phyloP scores from a whole-genome alignment of 148 eudicot genomes.

The Mesembryanthemum crystallinum region DNA sequence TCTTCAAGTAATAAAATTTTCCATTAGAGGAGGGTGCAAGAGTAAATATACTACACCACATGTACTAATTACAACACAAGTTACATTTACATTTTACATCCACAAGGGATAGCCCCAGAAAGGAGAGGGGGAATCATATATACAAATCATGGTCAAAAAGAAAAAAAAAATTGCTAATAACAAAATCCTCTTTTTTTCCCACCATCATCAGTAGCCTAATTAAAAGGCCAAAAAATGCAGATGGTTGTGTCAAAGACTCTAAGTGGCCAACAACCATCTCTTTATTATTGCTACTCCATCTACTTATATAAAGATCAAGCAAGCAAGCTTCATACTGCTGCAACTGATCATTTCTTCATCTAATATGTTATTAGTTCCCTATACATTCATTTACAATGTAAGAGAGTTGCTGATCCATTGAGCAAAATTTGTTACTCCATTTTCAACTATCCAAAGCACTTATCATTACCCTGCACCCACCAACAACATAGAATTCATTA shows the following conservation, averaged over 20 bases:
- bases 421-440: not conserved
- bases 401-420: not conserved
- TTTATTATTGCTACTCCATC: not conserved
- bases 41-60: no score
- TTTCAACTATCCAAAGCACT: slow-evolving; percentile 72
- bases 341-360: not conserved
- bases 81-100: no score
- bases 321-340: not conserved
- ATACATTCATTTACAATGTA: not conserved
- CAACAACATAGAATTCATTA: not conserved
- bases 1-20: no score
- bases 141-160: not conserved
- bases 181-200: not conserved
- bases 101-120: no score
- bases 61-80: no score
- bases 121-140: not conserved
- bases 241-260: not conserved
- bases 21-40: no score
- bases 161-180: not conserved
- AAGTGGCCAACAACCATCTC: not conserved
- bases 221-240: not conserved
- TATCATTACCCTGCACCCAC: slow-evolving; percentile 57
- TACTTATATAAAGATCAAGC: slow-evolving; percentile 6
- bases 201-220: not conserved
- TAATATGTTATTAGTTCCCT: not conserved